Percentiles rank a stretch among this genome's conserved stretches.
Conservation (phyloP, 805 yeast genomes). For the Kluyveromyces aestuarii region DNA sequence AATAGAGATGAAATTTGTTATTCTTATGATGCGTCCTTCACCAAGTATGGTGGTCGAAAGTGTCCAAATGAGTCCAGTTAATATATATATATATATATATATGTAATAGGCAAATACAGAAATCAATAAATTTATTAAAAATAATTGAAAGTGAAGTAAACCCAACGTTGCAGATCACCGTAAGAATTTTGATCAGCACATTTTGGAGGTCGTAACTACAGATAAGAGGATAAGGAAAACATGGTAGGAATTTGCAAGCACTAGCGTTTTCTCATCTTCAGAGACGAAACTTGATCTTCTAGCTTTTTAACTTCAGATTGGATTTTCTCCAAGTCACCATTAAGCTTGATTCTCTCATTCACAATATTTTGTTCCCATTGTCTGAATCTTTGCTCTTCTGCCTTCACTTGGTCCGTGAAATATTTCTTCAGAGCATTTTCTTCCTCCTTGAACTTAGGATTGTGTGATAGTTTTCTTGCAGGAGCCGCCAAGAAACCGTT, state of each 20-base stretch:
- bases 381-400: constrained; percentile 93
- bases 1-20: too few species aligned
- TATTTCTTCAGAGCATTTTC: constrained; percentile 89
- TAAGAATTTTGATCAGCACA: not conserved
- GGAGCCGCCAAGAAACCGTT: constrained; percentile 26
- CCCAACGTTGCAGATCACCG: not conserved
- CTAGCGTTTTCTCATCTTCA: constrained; percentile 45
- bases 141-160: not conserved
- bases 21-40: too few species aligned
- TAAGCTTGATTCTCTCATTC: constrained; percentile 87
- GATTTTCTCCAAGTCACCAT: constrained; percentile 86
- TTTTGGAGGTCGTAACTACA: not conserved
- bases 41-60: too few species aligned
- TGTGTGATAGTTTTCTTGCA: constrained; percentile 47
- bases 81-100: too few species aligned
- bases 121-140: not conserved
- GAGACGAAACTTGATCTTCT: constrained; percentile 64
- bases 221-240: not conserved
- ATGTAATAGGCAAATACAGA: too few species aligned
- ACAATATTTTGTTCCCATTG: constrained; percentile 98
- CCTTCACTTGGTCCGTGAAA: constrained; percentile 94
- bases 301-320: constrained; percentile 65
- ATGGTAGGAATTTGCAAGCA: not conserved
- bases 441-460: constrained; percentile 93
- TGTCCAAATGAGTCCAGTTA: too few species aligned